Evolutionary conservation across 139 green algal genomes (phyloP).

Genomic region (Nannochloris sp.): DNA sequence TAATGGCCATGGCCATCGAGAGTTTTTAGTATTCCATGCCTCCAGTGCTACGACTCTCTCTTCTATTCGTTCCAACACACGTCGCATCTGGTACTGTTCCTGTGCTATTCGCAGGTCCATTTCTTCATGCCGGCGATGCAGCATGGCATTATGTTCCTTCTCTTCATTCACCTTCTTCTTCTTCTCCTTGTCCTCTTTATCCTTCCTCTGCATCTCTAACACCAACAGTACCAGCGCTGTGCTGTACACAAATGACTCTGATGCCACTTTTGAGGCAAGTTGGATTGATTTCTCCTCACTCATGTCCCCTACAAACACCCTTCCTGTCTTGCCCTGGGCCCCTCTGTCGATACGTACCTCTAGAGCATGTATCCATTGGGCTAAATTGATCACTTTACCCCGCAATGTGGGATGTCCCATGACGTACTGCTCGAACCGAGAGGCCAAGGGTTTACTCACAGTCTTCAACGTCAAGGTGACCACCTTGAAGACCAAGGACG

Average conservation of each 20-base stretch:
- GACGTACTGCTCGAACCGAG: slow-evolving; percentile 50
- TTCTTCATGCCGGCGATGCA: slow-evolving; percentile 8
- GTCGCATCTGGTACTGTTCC: slow-evolving; percentile 5
- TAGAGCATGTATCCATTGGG: slow-evolving; percentile 47
- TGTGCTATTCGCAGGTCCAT: slow-evolving; percentile 7
- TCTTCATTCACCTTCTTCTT: slow-evolving; percentile 3
- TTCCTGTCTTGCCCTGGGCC: slow-evolving; percentile 61
- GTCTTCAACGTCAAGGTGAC: slow-evolving; percentile 39
- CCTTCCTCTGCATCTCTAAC: slow-evolving; percentile 24
- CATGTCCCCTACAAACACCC: slow-evolving; percentile 65
- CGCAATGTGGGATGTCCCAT: slow-evolving; percentile 48
- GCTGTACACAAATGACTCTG: slow-evolving; percentile 64
- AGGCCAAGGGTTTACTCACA: slow-evolving; percentile 48
- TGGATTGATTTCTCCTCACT: slow-evolving; percentile 72
- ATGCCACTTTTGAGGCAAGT: slow-evolving; percentile 63
- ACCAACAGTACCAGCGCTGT: slow-evolving; percentile 18
- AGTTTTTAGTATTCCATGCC: not conserved
- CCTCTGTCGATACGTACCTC: slow-evolving; percentile 62
- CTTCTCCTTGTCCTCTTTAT: slow-evolving; percentile 22
- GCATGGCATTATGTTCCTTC: not conserved
- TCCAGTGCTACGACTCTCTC: slow-evolving; percentile 16
- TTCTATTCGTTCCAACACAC: slow-evolving; percentile 10
- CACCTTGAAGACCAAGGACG: slow-evolving; percentile 40
- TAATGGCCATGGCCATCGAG: no score
- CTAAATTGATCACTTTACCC: slow-evolving; percentile 34